Conservation (phyloP, 2,329 filamentous ascomycete species). For the Venturia asperata region DNA sequence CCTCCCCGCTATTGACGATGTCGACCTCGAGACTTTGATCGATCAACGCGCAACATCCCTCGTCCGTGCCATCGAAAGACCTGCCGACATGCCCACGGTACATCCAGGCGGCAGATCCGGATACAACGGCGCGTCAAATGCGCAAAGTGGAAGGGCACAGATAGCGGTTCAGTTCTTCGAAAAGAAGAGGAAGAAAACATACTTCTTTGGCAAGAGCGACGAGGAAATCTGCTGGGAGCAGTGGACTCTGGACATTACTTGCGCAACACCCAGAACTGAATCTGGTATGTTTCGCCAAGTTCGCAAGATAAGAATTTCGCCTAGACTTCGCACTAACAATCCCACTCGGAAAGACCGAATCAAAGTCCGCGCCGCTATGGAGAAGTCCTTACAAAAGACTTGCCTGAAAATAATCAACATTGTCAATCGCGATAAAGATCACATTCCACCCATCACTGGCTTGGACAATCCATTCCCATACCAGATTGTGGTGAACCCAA, state of each 20-base stretch:
- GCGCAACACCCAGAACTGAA: constrained; percentile 82
- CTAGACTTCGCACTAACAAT: constrained; percentile 7
- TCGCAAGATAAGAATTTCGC: constrained; percentile 1
- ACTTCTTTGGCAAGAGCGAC: constrained; percentile 63
- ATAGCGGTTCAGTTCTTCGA: constrained; percentile 91
- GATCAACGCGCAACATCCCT: constrained; percentile 77
- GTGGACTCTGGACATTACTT: constrained; percentile 91
- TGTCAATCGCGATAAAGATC: constrained; percentile 83
- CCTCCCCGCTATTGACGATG: constrained; percentile 80
- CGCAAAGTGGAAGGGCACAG: constrained; percentile 55
- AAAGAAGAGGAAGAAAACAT: constrained; percentile 75
- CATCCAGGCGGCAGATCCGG: constrained; percentile 29
- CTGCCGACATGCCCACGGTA: constrained; percentile 26
- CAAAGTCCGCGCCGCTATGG: constrained; percentile 86
- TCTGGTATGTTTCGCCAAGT: constrained; percentile 54
- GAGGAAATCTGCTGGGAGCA: constrained; percentile 96
- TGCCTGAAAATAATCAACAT: constrained; percentile 84
- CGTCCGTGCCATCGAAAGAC: constrained; percentile 65
- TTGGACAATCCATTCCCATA: constrained; percentile 95
- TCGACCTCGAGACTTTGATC: constrained; percentile 87
- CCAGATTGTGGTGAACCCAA: constrained; percentile 82
- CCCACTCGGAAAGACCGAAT: constrained; percentile 56
- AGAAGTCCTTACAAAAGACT: constrained; percentile 77
- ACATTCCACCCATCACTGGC: constrained; percentile 94
- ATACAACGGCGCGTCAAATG: constrained; percentile 26